Conservation (phyloP, 1,139 yeast species). For the Wickerhamomyces sp. region DNA sequence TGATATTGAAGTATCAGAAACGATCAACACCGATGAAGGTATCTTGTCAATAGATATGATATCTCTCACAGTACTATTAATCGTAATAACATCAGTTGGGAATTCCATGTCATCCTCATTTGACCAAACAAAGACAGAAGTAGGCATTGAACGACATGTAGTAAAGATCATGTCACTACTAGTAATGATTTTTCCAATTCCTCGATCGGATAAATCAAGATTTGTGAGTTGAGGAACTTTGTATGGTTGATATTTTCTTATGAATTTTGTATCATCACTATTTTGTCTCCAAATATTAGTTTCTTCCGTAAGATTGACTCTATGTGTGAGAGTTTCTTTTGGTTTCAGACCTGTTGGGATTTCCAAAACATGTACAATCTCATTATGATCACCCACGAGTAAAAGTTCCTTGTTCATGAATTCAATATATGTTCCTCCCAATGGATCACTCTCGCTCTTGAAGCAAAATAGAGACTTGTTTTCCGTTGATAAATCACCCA, state of each 20-base stretch:
- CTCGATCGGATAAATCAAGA: constrained; percentile 2
- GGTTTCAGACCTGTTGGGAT: constrained; percentile 6
- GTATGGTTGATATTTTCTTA: constrained; percentile 1
- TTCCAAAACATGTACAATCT: constrained; percentile 5
- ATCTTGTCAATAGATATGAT: constrained; percentile 2
- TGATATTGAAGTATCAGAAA: constrained; percentile 10
- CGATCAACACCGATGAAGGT: constrained; percentile 4
- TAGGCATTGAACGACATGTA: constrained; percentile 10
- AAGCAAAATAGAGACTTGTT: constrained; percentile 7
- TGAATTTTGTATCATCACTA: constrained; percentile 3
- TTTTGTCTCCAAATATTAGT: constrained; percentile 10
- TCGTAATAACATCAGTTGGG: constrained; percentile 7
- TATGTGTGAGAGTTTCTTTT: constrained; percentile 1
- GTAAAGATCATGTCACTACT: constrained; percentile 2
- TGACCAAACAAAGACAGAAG: constrained; percentile 13
- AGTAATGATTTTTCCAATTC: constrained; percentile 2
- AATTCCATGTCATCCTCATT: background rate
- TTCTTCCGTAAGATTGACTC: background rate
- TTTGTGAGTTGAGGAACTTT: constrained; percentile 6
- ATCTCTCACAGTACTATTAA: constrained; percentile 8
- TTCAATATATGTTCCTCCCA: constrained; percentile 5
- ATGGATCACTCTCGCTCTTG: constrained; percentile 5
- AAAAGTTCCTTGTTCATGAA: constrained; percentile 12
- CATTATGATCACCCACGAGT: constrained; percentile 13
- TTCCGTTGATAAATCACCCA: constrained; percentile 8